A percentile compares a stretch with the other conserved stretches of the same genome.
These are phyloP conservation scores for Tilletia horrida DNA, from an alignment of 1,284 basidiomycete species.

Conservation along the genomic window DNA sequence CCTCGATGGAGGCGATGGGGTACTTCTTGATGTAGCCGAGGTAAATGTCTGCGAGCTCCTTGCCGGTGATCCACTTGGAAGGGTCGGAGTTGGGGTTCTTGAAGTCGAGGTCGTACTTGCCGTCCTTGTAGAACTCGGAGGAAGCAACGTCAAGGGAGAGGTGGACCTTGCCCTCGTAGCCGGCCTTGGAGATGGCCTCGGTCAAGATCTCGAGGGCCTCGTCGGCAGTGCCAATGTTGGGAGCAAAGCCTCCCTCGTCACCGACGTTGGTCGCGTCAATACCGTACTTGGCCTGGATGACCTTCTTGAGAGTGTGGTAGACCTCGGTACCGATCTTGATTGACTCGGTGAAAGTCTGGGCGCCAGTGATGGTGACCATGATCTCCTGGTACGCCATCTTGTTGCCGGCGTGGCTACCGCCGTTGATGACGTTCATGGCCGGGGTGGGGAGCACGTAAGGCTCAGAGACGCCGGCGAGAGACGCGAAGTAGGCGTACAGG, in stretches of 20 bases:
- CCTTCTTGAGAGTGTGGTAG: conserved; percentile 98
- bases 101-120: conserved; percentile 99
- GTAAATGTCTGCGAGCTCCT: conserved; percentile 91
- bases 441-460: conserved; percentile 70
- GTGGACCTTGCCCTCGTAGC: conserved; percentile 97
- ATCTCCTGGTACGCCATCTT: conserved; percentile 83
- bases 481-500: conserved; percentile 93
- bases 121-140: conserved; percentile 99
- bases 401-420: conserved; percentile 98
- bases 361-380: conserved; percentile 99
- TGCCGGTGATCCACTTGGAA: conserved; percentile 86
- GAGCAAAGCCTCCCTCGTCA: conserved; percentile 99
- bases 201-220: conserved; percentile 94
- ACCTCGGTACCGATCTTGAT: conserved; percentile 98
- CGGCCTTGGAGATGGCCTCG: conserved; percentile 94
- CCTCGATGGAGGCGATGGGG: conserved; percentile 79
- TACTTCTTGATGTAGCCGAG: conserved; percentile 59
- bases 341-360: conserved; percentile 92
- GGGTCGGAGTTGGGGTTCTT: conserved; percentile 99
- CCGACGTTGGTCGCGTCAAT: conserved; percentile 99
- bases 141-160: conserved; percentile 98
- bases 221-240: conserved; percentile 93
- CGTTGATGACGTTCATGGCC: conserved; percentile 99
- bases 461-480: conserved; percentile 86
- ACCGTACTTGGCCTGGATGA: conserved; percentile 98